A percentile compares a stretch with the other conserved stretches of the same genome.
These are phyloP conservation scores for Rhinocladiella mackenziei DNA, from an alignment of 2,329 filamentous ascomycete genomes.

Conservation along the genomic window DNA sequence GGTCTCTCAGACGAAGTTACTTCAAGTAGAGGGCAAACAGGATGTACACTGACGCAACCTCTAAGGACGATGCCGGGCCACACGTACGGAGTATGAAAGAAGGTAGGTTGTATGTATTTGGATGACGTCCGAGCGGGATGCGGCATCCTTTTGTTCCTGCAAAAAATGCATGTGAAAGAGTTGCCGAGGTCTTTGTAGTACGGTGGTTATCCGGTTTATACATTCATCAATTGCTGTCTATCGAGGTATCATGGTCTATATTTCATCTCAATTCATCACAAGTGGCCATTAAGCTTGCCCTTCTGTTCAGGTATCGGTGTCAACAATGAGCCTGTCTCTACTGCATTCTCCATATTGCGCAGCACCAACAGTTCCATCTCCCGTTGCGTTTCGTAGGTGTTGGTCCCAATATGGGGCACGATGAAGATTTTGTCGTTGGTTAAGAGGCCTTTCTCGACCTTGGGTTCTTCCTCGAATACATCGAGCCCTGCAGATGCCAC, in stretches of 20 bases:
- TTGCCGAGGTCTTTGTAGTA: too few species aligned
- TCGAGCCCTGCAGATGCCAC: constrained; percentile 45
- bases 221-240: neutral
- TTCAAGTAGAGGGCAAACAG: neutral
- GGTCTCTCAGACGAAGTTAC: too few species aligned
- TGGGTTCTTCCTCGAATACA: constrained; percentile 47
- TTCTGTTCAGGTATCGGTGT: constrained; percentile 62
- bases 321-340: constrained; percentile 55
- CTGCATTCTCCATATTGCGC: constrained; percentile 54
- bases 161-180: too few species aligned
- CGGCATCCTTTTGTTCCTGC: too few species aligned
- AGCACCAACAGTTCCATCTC: constrained; percentile 60
- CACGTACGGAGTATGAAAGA: too few species aligned
- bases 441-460: constrained; percentile 46
- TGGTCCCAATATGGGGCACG: constrained; percentile 58
- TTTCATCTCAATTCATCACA: constrained; percentile 7
- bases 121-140: too few species aligned
- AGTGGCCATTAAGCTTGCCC: constrained; percentile 25
- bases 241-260: neutral
- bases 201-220: too few species aligned
- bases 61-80: too few species aligned
- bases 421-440: constrained; percentile 48
- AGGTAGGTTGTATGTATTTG: too few species aligned
- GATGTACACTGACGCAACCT: constrained; percentile 10
- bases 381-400: constrained; percentile 57